phyloP scores from a whole-genome alignment of 345 rosid genomes.

The Rhodamnia argentea region DNA sequence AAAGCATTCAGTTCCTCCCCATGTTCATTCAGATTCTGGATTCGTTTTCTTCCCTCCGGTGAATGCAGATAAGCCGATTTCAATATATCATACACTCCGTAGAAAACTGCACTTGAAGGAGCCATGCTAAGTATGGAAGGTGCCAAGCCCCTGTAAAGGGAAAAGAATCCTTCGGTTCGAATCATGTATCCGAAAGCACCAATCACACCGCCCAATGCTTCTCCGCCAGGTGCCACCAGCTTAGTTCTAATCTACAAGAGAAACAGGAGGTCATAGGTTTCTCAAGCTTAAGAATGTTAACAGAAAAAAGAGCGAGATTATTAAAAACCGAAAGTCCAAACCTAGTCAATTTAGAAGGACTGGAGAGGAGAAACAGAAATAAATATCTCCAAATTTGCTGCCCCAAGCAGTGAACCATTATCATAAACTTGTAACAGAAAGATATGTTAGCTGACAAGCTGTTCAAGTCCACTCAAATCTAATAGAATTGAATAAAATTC shows the following conservation, averaged over 20 bases:
- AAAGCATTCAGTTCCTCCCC: slow-evolving; percentile 63
- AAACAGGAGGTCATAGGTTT: background rate
- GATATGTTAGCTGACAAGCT: background rate
- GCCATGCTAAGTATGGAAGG: slow-evolving; percentile 83
- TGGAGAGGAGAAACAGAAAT: background rate
- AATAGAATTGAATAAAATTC: background rate
- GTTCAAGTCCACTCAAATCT: background rate
- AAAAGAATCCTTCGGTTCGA: slow-evolving; percentile 75
- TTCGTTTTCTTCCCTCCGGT: slow-evolving; percentile 65
- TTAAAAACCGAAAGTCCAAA: background rate
- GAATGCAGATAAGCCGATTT: slow-evolving; percentile 77
- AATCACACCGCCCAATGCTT: slow-evolving; percentile 64
- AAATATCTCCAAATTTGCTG: background rate
- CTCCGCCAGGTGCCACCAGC: slow-evolving; percentile 92
- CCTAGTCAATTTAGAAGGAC: background rate
- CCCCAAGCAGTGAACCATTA: background rate
- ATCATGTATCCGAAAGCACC: slow-evolving; percentile 76
- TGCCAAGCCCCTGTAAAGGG: slow-evolving; percentile 79
- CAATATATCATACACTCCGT: slow-evolving; percentile 80
- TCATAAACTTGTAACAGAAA: background rate
- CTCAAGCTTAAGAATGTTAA: background rate
- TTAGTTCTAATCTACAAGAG: slow-evolving; percentile 54
- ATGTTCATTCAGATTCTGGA: slow-evolving; percentile 50
- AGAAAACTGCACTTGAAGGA: slow-evolving; percentile 89
- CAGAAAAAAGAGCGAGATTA: background rate